Conservation (phyloP, 805 yeast species). For the Torulaspora maleeae region DNA sequence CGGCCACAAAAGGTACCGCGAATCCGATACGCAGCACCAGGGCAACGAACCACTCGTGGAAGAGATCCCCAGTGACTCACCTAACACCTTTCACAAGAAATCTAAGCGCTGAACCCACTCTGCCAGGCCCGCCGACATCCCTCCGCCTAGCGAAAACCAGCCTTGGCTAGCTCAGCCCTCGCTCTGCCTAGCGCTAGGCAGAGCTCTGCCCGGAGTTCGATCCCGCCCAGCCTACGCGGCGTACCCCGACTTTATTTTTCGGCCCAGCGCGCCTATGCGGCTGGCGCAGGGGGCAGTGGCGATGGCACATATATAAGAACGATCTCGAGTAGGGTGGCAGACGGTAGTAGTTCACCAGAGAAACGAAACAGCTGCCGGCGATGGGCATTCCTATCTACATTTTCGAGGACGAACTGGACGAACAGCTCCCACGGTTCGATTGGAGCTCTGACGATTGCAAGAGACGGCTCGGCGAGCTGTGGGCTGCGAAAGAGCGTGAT, state of each 20-base stretch:
- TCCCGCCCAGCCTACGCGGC: not conserved
- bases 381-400: slow-evolving; percentile 15
- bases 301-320: slow-evolving; percentile 1
- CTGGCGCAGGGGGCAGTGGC: slow-evolving; percentile 3
- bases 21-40: not conserved
- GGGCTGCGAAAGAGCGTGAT: not conserved
- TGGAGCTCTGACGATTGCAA: not conserved
- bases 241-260: not conserved
- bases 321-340: not conserved
- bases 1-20: slow-evolving; percentile 8
- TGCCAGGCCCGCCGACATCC: not conserved
- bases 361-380: not conserved
- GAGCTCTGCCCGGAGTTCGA: not conserved
- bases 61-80: slow-evolving; percentile 9
- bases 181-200: slow-evolving; percentile 1
- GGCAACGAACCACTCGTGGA: slow-evolving; percentile 10
- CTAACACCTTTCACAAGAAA: slow-evolving; percentile 4
- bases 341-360: not conserved
- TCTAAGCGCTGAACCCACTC: slow-evolving; percentile 1
- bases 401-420: slow-evolving; percentile 1
- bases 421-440: not conserved
- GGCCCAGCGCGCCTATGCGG: slow-evolving; percentile 2
- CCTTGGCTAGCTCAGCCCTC: not conserved
- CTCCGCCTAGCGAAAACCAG: not conserved
- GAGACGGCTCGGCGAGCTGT: not conserved